A percentile compares a stretch with the other conserved stretches of the same genome.
These are phyloP conservation scores for Cladophialophora chaetospira DNA, from an alignment of 2,329 filamentous ascomycete species.

Conservation along the genomic window DNA sequence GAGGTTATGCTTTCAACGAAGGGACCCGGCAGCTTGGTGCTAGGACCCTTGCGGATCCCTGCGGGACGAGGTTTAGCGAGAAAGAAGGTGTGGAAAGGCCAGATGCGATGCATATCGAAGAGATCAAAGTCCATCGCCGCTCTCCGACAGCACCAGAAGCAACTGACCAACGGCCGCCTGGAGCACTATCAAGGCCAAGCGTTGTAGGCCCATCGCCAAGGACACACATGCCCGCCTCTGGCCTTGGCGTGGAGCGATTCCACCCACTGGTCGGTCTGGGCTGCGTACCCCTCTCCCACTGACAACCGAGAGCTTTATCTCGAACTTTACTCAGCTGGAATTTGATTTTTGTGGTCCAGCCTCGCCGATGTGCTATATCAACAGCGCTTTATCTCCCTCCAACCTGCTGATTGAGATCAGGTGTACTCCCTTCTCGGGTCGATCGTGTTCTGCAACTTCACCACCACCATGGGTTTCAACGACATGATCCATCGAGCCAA, in stretches of 20 bases:
- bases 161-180: not conserved
- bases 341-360: not conserved
- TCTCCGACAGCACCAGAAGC: constrained; percentile 3
- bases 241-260: not conserved
- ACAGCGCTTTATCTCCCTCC: not conserved
- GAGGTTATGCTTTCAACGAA: too few relatives aligned
- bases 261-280: not conserved
- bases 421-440: not conserved
- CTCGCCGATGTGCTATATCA: constrained; percentile 1
- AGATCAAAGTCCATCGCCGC: constrained; percentile 3
- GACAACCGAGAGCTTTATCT: not conserved
- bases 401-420: not conserved
- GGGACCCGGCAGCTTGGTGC: too few relatives aligned
- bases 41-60: not conserved
- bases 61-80: too few relatives aligned
- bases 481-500: constrained; percentile 53
- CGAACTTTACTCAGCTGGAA: not conserved
- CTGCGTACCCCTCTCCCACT: not conserved
- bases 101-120: not conserved
- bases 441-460: not conserved
- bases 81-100: too few relatives aligned
- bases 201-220: not conserved
- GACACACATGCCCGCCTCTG: not conserved
- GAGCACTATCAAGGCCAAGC: not conserved
- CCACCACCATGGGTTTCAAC: constrained; percentile 21